Evolutionary conservation across 345 rosid species (phyloP).

Genomic region (Citrus trifoliata): DNA sequence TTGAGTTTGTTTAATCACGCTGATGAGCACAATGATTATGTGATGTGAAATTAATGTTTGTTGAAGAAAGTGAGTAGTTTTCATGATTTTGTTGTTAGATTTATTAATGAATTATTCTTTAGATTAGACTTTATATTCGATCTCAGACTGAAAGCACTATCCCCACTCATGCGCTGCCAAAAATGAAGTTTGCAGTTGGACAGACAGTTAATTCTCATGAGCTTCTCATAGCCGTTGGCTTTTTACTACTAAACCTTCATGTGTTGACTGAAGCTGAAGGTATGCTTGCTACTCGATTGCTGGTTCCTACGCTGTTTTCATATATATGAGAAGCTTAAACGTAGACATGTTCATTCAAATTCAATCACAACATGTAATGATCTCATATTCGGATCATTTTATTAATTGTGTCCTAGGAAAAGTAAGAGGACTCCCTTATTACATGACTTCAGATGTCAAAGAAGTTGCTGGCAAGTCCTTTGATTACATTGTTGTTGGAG

Average conservation of each 20-base stretch:
- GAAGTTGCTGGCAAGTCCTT: conserved; percentile 66
- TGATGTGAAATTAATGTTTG: too few species aligned
- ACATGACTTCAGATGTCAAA: conserved; percentile 52
- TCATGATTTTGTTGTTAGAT: too few species aligned
- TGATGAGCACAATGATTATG: too few species aligned
- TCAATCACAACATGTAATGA: too few species aligned
- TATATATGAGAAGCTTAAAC: neutral
- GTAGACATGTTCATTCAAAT: too few species aligned
- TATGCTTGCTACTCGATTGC: conserved; percentile 14
- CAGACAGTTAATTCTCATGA: neutral
- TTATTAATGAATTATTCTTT: too few species aligned
- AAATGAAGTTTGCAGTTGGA: neutral
- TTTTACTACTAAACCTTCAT: conserved; percentile 10
- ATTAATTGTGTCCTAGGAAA: too few species aligned
- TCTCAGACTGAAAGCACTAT: too few species aligned
- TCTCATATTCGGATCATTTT: too few species aligned
- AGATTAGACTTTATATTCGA: too few species aligned
- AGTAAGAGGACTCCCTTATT: conserved; percentile 45
- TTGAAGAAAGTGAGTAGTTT: too few species aligned
- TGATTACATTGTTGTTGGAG: conserved; percentile 66
- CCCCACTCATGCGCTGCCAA: neutral
- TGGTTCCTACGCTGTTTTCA: neutral
- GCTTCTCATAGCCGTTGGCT: conserved; percentile 18
- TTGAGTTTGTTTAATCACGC: too few species aligned
- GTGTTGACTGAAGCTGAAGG: conserved; percentile 38